A percentile compares a stretch with the other conserved stretches of the same genome.
phyloP scores from a whole-genome alignment of 2,329 filamentous ascomycete species.

The Pochonia chlamydosporia region DNA sequence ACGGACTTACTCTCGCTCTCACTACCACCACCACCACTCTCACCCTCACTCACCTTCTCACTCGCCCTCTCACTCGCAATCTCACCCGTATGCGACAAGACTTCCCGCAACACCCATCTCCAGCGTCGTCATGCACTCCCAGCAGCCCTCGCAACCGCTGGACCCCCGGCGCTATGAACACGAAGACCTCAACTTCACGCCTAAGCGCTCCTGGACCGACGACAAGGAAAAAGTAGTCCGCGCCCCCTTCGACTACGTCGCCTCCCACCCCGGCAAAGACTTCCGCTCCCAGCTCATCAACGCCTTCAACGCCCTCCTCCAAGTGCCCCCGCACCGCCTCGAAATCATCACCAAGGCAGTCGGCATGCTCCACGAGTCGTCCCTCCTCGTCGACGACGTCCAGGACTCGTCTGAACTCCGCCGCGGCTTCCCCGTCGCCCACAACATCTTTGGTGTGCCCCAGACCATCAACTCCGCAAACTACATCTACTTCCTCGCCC shows the following conservation, averaged over 20 bases:
- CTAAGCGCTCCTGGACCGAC: conserved; percentile 55
- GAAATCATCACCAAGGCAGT: conserved; percentile 73
- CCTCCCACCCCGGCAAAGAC: conserved; percentile 76
- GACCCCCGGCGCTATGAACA: conserved; percentile 48
- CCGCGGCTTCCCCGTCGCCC: conserved; percentile 74
- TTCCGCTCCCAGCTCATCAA: conserved; percentile 74
- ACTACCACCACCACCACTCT: conserved; percentile 4
- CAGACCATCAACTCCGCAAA: conserved; percentile 91
- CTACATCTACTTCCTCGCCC: conserved; percentile 78
- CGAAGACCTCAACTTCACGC: conserved; percentile 48
- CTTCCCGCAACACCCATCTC: background rate
- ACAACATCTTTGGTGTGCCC: conserved; percentile 77
- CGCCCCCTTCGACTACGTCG: conserved; percentile 76
- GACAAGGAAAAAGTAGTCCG: conserved; percentile 74
- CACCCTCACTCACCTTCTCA: background rate
- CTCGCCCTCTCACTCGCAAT: background rate
- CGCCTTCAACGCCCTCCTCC: conserved; percentile 75
- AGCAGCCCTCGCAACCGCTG: conserved; percentile 31
- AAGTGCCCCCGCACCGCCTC: conserved; percentile 65
- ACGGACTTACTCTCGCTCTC: background rate
- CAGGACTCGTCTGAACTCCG: conserved; percentile 75
- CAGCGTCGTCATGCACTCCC: conserved; percentile 24
- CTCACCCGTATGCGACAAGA: background rate
- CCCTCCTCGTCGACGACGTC: conserved; percentile 79
- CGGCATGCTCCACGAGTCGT: conserved; percentile 81